Percentiles rank a stretch among this genome's conserved stretches.
Evolutionary conservation across 176 grass and related monocot species (phyloP).

Genomic region (Musa troglodytarum): DNA sequence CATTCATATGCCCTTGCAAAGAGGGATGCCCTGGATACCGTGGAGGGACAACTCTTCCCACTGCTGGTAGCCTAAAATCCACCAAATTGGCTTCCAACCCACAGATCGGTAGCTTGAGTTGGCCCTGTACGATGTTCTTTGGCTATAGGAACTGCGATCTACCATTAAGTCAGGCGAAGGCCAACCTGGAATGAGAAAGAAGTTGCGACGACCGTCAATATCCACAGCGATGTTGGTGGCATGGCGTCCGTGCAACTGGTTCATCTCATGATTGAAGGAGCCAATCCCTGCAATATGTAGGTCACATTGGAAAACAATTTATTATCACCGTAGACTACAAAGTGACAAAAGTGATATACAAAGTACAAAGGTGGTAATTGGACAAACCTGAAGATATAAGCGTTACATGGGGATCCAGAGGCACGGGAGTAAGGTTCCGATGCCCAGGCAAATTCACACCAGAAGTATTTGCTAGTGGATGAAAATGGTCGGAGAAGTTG

Average conservation of each 20-base stretch:
- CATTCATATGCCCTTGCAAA: background rate
- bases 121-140: background rate
- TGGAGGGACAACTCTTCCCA: background rate
- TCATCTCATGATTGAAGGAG: slow-evolving; percentile 2
- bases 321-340: background rate
- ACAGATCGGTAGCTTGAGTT: background rate
- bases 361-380: background rate
- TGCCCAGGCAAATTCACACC: background rate
- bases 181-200: background rate
- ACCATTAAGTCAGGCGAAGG: background rate
- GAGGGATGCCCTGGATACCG: background rate
- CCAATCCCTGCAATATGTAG: background rate
- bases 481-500: background rate
- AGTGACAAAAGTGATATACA: background rate
- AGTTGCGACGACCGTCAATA: background rate
- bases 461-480: slow-evolving; percentile 6
- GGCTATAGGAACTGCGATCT: background rate
- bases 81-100: background rate
- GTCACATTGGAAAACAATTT: background rate
- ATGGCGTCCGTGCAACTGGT: background rate
- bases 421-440: background rate
- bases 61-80: background rate
- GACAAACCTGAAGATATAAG: slow-evolving; percentile 8
- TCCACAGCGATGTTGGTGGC: background rate
- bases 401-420: background rate